Percentiles rank a stretch among this genome's conserved stretches.
Evolutionary conservation across 1,139 yeast species (phyloP).

Genomic region (Kodamaea sp.): DNA sequence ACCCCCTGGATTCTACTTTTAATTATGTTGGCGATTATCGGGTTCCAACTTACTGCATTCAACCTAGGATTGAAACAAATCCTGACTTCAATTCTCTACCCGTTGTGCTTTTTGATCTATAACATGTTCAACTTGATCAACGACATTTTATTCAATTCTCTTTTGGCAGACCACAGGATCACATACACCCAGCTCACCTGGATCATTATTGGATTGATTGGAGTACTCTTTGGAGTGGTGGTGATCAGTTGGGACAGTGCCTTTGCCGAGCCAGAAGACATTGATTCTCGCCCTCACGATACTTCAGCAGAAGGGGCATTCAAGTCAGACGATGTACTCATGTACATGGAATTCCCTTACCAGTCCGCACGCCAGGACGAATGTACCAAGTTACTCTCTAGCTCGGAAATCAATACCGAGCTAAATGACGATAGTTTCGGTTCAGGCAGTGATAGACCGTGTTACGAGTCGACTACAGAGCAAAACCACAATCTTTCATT

Average conservation of each 20-base stretch:
- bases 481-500: constrained; percentile 29
- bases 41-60: constrained; percentile 70
- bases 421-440: constrained; percentile 2
- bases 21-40: constrained; percentile 66
- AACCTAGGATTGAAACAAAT: constrained; percentile 72
- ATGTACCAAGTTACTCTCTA: constrained; percentile 10
- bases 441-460: constrained; percentile 4
- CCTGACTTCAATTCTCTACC: constrained; percentile 79
- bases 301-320: constrained; percentile 9
- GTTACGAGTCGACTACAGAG: constrained; percentile 4
- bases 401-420: not conserved
- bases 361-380: constrained; percentile 6
- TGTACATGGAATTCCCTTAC: constrained; percentile 12
- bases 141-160: constrained; percentile 64
- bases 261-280: constrained; percentile 17
- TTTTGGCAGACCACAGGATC: constrained; percentile 33
- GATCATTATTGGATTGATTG: constrained; percentile 54
- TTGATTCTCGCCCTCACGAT: not conserved
- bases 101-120: constrained; percentile 82
- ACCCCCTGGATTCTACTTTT: constrained; percentile 53
- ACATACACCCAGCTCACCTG: constrained; percentile 37
- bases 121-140: constrained; percentile 74
- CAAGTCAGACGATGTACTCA: constrained; percentile 26
- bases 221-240: constrained; percentile 53
- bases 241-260: constrained; percentile 49